phyloP scores from a whole-genome alignment of 805 yeast genomes.

The Teunomyces aglyptinius region DNA sequence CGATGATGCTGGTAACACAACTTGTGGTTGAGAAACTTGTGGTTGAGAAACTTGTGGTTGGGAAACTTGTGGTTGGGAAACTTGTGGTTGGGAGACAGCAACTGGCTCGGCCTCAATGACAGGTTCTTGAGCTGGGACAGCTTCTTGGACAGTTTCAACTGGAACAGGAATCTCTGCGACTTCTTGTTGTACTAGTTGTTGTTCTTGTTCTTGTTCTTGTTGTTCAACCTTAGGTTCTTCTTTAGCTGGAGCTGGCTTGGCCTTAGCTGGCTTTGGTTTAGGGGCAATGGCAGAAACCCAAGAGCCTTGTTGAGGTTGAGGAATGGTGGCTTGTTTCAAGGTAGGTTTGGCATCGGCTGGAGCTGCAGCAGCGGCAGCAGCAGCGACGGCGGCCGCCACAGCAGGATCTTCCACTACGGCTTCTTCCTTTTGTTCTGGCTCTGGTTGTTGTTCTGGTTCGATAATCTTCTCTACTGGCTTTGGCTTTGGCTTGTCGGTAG shows the following conservation, averaged over 20 bases:
- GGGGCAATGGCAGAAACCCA: slow-evolving; percentile 71
- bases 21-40: slow-evolving; percentile 29
- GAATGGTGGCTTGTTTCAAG: slow-evolving; percentile 39
- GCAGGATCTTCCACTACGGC: slow-evolving; percentile 4
- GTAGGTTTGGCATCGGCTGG: slow-evolving; percentile 13
- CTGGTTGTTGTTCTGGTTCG: slow-evolving; percentile 12
- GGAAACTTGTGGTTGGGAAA: slow-evolving; percentile 34
- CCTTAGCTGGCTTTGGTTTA: slow-evolving; percentile 41
- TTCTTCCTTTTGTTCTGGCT: slow-evolving; percentile 12
- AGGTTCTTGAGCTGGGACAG: slow-evolving; percentile 12
- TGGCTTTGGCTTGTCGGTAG: slow-evolving; percentile 34
- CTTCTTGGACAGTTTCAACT: slow-evolving; percentile 4
- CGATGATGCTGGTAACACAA: slow-evolving; percentile 52
- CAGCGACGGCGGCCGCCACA: slow-evolving; percentile 7
- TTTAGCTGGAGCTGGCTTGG: slow-evolving; percentile 11
- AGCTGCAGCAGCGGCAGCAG: slow-evolving; percentile 8
- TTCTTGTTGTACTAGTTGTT: slow-evolving; percentile 1
- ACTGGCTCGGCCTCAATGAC: slow-evolving; percentile 17
- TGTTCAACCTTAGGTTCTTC: slow-evolving; percentile 12
- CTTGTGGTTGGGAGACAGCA: slow-evolving; percentile 7
- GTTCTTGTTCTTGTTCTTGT: slow-evolving; percentile 14
- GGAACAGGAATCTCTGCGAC: slow-evolving; percentile 14
- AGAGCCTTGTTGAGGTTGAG: slow-evolving; percentile 51
- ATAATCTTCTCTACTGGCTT: slow-evolving; percentile 17
- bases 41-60: slow-evolving; percentile 6